A percentile compares a stretch with the other conserved stretches of the same genome.
Conservation (phyloP, 1,284 basidiomycete genomes). For the Cerrena zonata region DNA sequence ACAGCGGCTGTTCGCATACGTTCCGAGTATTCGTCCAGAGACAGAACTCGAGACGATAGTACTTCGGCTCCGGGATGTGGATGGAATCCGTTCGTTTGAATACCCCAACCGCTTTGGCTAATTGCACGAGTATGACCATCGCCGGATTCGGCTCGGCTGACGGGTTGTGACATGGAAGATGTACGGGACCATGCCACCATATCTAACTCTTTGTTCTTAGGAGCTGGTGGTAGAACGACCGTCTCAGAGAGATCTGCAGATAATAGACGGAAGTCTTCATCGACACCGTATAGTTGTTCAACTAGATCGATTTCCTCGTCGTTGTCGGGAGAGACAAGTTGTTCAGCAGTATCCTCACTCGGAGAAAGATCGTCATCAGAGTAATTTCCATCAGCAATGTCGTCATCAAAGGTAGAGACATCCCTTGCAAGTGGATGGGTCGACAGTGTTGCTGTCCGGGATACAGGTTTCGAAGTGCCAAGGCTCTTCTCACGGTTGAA, state of each 20-base stretch:
- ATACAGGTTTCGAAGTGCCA: conserved; percentile 5
- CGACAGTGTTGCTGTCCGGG: conserved; percentile 9
- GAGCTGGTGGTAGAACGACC: conserved; percentile 72
- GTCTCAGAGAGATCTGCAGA: conserved; percentile 75
- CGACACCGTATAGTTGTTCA: conserved; percentile 83
- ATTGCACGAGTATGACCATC: conserved; percentile 3
- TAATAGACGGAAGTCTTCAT: conserved; percentile 64
- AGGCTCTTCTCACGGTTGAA: conserved; percentile 19
- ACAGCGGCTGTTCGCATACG: conserved; percentile 97
- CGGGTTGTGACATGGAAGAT: conserved; percentile 30
- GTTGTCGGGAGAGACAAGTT: conserved; percentile 15
- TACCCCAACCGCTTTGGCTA: not conserved
- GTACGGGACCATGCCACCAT: conserved; percentile 76
- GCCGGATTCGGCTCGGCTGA: conserved; percentile 14
- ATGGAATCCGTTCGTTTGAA: not conserved
- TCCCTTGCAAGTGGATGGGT: conserved; percentile 12
- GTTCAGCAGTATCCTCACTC: not conserved
- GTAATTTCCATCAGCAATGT: not conserved
- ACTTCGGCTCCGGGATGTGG: conserved; percentile 1
- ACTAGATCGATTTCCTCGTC: conserved; percentile 88
- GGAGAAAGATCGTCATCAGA: not conserved
- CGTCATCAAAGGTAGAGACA: conserved; percentile 17
- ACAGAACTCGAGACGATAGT: conserved; percentile 29
- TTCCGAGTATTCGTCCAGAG: conserved; percentile 93
- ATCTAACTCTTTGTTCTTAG: conserved; percentile 85